Percentiles rank a stretch among this genome's conserved stretches.
These are phyloP conservation scores for Acmispon strigosus DNA, from an alignment of 306 rosid species.

Conservation along the genomic window DNA sequence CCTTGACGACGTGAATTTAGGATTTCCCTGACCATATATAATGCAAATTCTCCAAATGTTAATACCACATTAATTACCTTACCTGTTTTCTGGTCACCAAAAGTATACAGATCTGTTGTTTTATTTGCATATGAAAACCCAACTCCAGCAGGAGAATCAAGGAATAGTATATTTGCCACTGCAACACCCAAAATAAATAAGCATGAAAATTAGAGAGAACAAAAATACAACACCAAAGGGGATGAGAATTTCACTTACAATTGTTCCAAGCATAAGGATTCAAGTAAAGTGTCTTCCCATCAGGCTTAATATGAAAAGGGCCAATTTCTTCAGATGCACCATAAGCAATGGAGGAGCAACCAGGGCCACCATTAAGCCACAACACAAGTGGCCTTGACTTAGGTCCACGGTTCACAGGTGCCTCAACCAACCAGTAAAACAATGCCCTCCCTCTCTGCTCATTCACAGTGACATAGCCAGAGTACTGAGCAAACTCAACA, in stretches of 20 bases:
- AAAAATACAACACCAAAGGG: background rate
- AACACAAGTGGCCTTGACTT: conserved; percentile 74
- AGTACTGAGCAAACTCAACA: conserved; percentile 74
- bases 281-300: conserved; percentile 75
- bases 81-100: conserved; percentile 93
- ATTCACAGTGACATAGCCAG: conserved; percentile 88
- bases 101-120: conserved; percentile 63
- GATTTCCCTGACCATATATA: too few relatives aligned
- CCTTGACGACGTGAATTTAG: too few relatives aligned
- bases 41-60: background rate
- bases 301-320: conserved; percentile 75
- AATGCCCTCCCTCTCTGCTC: conserved; percentile 71
- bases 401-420: conserved; percentile 52
- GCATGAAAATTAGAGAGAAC: background rate
- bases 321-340: conserved; percentile 96
- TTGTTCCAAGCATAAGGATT: conserved; percentile 94
- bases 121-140: conserved; percentile 89
- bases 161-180: conserved; percentile 93
- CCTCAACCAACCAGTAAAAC: conserved; percentile 87
- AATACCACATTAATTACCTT: conserved; percentile 35
- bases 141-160: conserved; percentile 97
- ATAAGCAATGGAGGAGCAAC: conserved; percentile 95
- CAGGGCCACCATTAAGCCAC: conserved; percentile 99
- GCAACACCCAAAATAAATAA: conserved; percentile 6
- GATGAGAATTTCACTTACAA: conserved; percentile 36